Evolutionary conservation across 352 stramenopile species (phyloP).

Genomic region (Peronosclerospora sorghi): DNA sequence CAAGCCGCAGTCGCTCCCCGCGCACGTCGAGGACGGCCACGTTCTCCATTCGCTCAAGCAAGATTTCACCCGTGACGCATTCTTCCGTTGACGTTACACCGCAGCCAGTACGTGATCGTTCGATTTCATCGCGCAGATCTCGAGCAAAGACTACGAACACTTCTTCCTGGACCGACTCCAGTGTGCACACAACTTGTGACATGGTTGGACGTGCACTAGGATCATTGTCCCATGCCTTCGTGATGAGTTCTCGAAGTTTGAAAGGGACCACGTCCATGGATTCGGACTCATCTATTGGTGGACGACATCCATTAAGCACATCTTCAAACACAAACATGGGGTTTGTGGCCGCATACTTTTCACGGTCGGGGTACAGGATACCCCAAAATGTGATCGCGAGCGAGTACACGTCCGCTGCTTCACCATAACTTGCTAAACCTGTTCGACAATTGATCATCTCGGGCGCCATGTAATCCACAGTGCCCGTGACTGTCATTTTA

Average conservation of each 20-base stretch:
- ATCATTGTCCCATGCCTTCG: constrained; percentile 40
- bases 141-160: constrained; percentile 30
- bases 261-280: constrained; percentile 14
- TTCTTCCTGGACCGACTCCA: constrained; percentile 63
- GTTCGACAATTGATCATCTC: constrained; percentile 48
- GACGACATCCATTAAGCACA: constrained; percentile 34
- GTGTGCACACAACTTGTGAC: constrained; percentile 26
- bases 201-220: constrained; percentile 35
- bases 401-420: constrained; percentile 63
- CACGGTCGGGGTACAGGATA: constrained; percentile 36
- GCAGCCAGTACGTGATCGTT: constrained; percentile 9
- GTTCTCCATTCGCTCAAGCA: constrained; percentile 29
- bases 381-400: constrained; percentile 70
- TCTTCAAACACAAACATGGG: constrained; percentile 42
- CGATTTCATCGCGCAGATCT: constrained; percentile 34
- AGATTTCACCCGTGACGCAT: constrained; percentile 21
- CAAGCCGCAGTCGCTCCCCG: constrained; percentile 31
- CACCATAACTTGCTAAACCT: constrained; percentile 38
- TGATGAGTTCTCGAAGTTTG: constrained; percentile 48
- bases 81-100: constrained; percentile 9
- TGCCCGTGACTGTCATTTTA: constrained; percentile 60
- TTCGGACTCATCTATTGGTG: constrained; percentile 24
- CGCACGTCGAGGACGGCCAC: constrained; percentile 12
- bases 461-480: constrained; percentile 64
- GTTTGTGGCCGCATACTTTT: constrained; percentile 34